phyloP scores from a whole-genome alignment of 805 yeast species.

The Wilhelminamyces savonicus region DNA sequence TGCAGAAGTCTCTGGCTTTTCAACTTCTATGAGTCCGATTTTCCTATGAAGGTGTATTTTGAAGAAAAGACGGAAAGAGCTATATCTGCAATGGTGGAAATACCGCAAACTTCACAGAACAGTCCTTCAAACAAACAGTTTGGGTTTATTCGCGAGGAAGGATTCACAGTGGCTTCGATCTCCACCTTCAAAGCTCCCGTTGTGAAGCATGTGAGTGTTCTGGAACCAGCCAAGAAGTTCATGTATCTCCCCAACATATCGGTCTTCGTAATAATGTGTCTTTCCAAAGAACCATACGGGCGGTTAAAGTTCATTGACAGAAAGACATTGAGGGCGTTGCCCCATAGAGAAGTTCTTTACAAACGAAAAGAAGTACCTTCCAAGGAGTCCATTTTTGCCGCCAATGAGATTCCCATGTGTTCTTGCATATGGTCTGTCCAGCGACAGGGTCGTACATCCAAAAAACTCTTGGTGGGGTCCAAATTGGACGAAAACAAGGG shows the following conservation, averaged over 20 bases:
- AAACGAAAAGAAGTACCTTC: slow-evolving; percentile 1
- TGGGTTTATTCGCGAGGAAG: slow-evolving; percentile 29
- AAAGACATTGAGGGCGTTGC: slow-evolving; percentile 17
- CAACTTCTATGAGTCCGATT: slow-evolving; percentile 17
- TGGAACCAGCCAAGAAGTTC: slow-evolving; percentile 28
- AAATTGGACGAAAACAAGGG: slow-evolving; percentile 14
- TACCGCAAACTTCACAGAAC: slow-evolving; percentile 1
- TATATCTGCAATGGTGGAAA: slow-evolving; percentile 9
- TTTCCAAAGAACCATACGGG: slow-evolving; percentile 16
- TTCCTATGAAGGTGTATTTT: slow-evolving; percentile 25
- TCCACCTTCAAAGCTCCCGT: slow-evolving; percentile 17
- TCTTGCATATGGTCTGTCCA: slow-evolving; percentile 28
- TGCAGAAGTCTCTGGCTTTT: slow-evolving; percentile 28
- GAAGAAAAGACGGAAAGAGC: slow-evolving; percentile 30
- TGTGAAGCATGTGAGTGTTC: slow-evolving; percentile 21
- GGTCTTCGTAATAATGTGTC: slow-evolving; percentile 24
- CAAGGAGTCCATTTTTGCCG: slow-evolving; percentile 12
- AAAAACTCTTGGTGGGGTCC: slow-evolving; percentile 31
- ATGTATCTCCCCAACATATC: slow-evolving; percentile 21
- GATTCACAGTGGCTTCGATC: slow-evolving; percentile 22
- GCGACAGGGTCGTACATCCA: slow-evolving; percentile 23
- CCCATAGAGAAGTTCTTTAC: slow-evolving; percentile 14
- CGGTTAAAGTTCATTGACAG: slow-evolving; percentile 30
- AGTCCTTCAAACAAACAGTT: too few relatives aligned
- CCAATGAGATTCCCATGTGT: slow-evolving; percentile 25